Base-by-base conservation (phyloP, 2,329 filamentous ascomycete species). In the Talaromyces albobiverticillius region DNA sequence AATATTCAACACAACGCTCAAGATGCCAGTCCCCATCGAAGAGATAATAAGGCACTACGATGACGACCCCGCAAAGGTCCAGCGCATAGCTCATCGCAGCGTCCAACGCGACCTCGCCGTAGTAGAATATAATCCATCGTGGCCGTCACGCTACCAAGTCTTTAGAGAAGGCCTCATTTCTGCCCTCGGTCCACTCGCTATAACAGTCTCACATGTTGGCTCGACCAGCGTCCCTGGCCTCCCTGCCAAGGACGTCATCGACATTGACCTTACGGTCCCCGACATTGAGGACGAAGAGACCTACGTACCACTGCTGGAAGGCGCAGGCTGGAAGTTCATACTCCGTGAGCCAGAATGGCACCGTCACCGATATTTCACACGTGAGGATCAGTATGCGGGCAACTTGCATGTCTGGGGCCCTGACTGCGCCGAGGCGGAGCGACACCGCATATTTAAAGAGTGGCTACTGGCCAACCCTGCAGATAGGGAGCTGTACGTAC, bases 321-420 rank as follows among this genome's bases (percentile, higher is more conserved):
- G 60, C 0, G 70, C 61, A 0, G 77, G 77, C 0, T 80, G 81
- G 47, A 66, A 71, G 13, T 80, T 80, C 46, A 64, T 78, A 1
- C 13, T 71, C 0, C 72, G 79, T 16, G 76, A 82, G 63, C 76
- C 73, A 0, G 50, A 38, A 1, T 81, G 77, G 77, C 67, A 79
- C 55, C 64, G 73, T 36, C 79, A 82, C 59, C 76, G 79, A 29
- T 75, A 78, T 60, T 78, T 79, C 62, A 57, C 67, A 53, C 56
- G 66, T 52, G 62, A 69, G 31, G 67, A 71, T 51, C 63, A 72
- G 1, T 60, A 65, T n/a, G 68, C 67, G 26, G n/a, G n/a, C 2
- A 81, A 81, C 58, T 42, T 82, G 50, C 79, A 82, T 57, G 76
- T 82, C 32, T 82, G 71, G 60, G 73, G 76, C 0, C 71, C 71